Percentiles rank a stretch among this genome's conserved stretches.
These are phyloP conservation scores for Mallotus repandus DNA, from an alignment of 441 rosid genomes.

Conservation along the genomic window DNA sequence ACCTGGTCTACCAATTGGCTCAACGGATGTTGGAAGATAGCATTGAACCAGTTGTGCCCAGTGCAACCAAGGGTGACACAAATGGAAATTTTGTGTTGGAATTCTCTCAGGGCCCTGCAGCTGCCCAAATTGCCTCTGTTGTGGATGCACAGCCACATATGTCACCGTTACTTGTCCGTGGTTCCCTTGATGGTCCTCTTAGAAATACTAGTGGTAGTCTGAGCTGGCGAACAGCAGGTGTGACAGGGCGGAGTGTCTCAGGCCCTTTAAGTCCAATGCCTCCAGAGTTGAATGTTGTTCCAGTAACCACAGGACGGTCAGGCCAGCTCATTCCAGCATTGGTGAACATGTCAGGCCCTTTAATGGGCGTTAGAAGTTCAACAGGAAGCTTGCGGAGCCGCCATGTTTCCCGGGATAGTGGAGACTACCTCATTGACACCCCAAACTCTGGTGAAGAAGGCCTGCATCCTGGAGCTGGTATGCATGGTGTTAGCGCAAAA, in stretches of 20 bases:
- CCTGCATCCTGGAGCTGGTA: conserved; percentile 69
- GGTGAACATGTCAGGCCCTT: conserved; percentile 97
- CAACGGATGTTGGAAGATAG: conserved; percentile 95
- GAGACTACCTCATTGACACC: conserved; percentile 93
- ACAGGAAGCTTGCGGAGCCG: conserved; percentile 97
- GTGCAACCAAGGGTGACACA: conserved; percentile 62
- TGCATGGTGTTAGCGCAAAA: conserved; percentile 85
- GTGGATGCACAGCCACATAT: conserved; percentile 91
- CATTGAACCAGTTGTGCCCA: conserved; percentile 66
- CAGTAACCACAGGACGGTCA: conserved; percentile 91
- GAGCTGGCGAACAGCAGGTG: conserved; percentile 98
- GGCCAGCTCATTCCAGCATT: conserved; percentile 91
- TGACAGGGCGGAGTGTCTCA: conserved; percentile 87
- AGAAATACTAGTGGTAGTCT: conserved; percentile 95
- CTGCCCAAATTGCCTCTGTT: conserved; percentile 63
- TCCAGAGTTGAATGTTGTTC: conserved; percentile 85
- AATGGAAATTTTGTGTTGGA: conserved; percentile 81
- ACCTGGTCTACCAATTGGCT: conserved; percentile 93
- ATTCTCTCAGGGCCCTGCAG: conserved; percentile 94
- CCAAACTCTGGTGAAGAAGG: conserved; percentile 96
- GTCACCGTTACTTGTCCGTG: conserved; percentile 97
- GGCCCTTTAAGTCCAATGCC: conserved; percentile 99
- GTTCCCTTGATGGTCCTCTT: conserved; percentile 97
- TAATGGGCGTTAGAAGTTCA: conserved; percentile 94
- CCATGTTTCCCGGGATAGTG: conserved; percentile 97